Base-by-base conservation (phyloP, 345 rosid species). In the Cardamine chenopodiifolia region DNA sequence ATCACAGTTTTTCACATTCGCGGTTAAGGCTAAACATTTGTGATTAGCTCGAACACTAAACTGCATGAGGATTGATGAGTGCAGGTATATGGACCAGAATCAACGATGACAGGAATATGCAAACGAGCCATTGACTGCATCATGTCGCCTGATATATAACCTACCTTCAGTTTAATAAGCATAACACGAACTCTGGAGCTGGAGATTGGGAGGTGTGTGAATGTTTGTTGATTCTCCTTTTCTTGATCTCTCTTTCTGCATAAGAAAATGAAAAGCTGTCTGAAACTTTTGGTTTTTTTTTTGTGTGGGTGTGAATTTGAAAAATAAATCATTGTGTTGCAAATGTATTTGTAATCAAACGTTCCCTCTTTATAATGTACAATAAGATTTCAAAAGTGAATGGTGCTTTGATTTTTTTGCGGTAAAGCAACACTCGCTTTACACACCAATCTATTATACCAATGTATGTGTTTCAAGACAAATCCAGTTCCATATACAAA, bases 101-200 rank as follows among this genome's bases (percentile, higher is more conserved):
- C 97, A 26, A 92, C 98, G 1, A 94, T 94, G 98, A 94, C 97
- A 0, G 97, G 97, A 72, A 92, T 94, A 54, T 94, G 98, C 96
- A 94, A 94, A 82, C 77, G 85, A 57, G 97, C 98, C 53, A 94
- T 94, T 35, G 97, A 90, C 62, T 92, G 97, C 87, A 80, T 90
- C 66, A 88, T 90, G 95, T 77, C 90, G 3, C 66, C 80, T 57
- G 81, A 77, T 18, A 79, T 85, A 69, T 90, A 78, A 39, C 4
- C 44, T 0, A 70, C 42, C 59, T 61, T 22, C 42, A 32, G 25
- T 12, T 34, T 32, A 2, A 9, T 10, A 68, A 53, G 29, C 69
- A 60, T 12, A 66, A 57, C 42, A 57, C 12, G 3, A 48, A 19
- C 61, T n/a, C 8, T 2, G 37, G 22, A 55, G 20, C 60, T 70